Evolutionary conservation across 2,329 filamentous ascomycete species (phyloP), one percentile per base, ranked within the genome.

Genomic region (Hypoxylon rubiginosum): DNA sequence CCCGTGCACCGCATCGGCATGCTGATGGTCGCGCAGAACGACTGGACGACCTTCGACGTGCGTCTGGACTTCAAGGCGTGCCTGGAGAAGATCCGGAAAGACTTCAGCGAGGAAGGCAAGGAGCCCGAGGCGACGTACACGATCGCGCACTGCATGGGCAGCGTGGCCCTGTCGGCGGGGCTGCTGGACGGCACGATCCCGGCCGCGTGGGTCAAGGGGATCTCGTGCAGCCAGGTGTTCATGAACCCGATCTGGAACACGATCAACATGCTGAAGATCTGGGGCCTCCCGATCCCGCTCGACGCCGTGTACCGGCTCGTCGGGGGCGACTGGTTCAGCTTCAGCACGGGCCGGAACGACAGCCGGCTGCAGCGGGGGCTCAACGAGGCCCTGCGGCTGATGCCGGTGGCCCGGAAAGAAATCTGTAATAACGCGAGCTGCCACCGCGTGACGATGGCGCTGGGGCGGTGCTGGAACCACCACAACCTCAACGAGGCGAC

Each of bases 381-480:
- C 59, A 87, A 89, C 77, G 86, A 89, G 74, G 34, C 83, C 3
- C 77, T 91, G 41, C 82, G 89, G 0, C 82, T 90, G 52, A 86
- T 88, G 71, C 88, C 88, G 0, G 83, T 85, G 46, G 76, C 78
- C 10, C 78, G 82, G 8, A 76, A 79, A 26, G 89, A 91, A 77
- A 81, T 88, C 2, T 92, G 89, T 79, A 86, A 82, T 74, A 89
- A 84, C 66, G 85, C 86, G 1, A 82, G 82, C 56, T 91, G 89
- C 78, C 89, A 91, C 77, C 84, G 89, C 15, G 81, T 82, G 57
- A 83, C 83, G 4, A 78, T 91, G 24, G 83, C 87, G 13, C 91
- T 90, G 69, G 89, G 88, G 36, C 84, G 86, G 66, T 86, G 83
- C 77, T 92, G 88, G 88, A 88, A 84, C 72, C 89, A 91, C 76